Evolutionary conservation across 2,329 filamentous ascomycete species (phyloP).

Genomic region (Colletotrichum costaricense): DNA sequence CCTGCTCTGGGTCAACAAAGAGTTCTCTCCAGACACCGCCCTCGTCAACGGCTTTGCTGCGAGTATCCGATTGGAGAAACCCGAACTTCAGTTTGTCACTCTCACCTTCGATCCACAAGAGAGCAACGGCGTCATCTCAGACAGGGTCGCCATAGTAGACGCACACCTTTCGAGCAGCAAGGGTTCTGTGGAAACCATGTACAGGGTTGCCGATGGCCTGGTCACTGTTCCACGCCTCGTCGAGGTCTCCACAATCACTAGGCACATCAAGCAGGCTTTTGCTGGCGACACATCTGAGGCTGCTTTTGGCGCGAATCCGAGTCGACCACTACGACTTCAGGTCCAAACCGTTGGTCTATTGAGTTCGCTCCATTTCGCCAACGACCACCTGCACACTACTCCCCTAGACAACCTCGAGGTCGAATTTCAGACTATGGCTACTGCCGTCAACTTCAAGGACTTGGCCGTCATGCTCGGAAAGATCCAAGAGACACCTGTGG

Average conservation of each 20-base stretch:
- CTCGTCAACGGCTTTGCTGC: conserved; percentile 26
- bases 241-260: not conserved
- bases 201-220: not conserved
- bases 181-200: not conserved
- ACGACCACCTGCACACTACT: not conserved
- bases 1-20: conserved; percentile 19
- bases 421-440: conserved; percentile 41
- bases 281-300: not conserved
- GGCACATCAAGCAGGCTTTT: not conserved
- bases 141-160: not conserved
- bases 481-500: conserved; percentile 37
- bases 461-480: conserved; percentile 41
- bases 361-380: not conserved
- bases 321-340: conserved; percentile 4
- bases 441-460: conserved; percentile 41
- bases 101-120: not conserved
- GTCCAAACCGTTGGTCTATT: not conserved
- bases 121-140: no score
- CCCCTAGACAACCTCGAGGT: conserved; percentile 37
- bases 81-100: not conserved
- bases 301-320: not conserved
- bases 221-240: not conserved
- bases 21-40: conserved; percentile 6
- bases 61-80: not conserved
- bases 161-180: not conserved